Conservation (phyloP, 768 basidiomycete species). For the Boletus subparvulus region DNA sequence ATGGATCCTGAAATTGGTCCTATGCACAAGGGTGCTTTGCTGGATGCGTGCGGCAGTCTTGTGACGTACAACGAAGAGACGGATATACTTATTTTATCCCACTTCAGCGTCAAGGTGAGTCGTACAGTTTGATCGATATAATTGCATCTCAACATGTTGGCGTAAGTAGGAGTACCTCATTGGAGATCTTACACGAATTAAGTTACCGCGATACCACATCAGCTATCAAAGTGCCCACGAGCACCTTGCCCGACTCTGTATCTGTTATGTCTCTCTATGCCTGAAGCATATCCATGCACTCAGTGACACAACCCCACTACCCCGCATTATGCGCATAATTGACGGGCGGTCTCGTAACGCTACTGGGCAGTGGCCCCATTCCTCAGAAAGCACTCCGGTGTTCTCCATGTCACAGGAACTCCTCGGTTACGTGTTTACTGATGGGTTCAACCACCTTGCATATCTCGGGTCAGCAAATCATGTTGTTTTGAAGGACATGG, state of each 20-base stretch:
- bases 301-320: background rate
- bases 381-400: background rate
- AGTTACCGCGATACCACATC: slow-evolving; percentile 7
- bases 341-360: background rate
- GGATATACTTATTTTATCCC: slow-evolving; percentile 12
- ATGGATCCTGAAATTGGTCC: slow-evolving; percentile 9
- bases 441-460: slow-evolving; percentile 7
- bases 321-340: background rate
- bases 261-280: slow-evolving; percentile 2
- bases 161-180: slow-evolving; percentile 15
- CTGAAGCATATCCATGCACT: background rate
- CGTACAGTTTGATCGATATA: background rate
- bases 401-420: background rate
- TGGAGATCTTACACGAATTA: background rate
- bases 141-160: background rate
- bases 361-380: background rate
- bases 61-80: slow-evolving; percentile 15
- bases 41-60: slow-evolving; percentile 17
- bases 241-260: slow-evolving; percentile 4
- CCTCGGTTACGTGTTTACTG: slow-evolving; percentile 1
- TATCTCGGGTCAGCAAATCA: background rate
- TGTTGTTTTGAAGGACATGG: slow-evolving; percentile 1
- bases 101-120: slow-evolving; percentile 26
- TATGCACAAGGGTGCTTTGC: slow-evolving; percentile 3
- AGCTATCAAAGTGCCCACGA: background rate